Conservation (phyloP, 2,329 filamentous ascomycete species). For the Colletotrichum kahawae region DNA sequence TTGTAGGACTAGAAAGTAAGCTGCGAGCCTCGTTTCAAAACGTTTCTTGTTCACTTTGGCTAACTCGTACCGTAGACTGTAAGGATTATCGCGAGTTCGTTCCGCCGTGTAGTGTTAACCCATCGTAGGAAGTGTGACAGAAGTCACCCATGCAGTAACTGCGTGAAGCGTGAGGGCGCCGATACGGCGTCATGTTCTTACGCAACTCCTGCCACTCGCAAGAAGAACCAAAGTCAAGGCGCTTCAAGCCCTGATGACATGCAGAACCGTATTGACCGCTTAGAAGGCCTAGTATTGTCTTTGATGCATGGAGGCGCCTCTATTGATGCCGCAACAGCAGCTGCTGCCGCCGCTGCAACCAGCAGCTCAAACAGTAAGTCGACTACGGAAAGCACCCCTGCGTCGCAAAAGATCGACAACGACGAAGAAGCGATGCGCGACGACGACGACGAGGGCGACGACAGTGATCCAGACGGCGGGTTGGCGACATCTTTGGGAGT, state of each 20-base stretch:
- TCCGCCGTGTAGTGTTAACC: background rate
- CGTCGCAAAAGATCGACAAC: conserved; percentile 54
- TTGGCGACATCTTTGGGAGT: conserved; percentile 78
- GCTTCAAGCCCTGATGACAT: conserved; percentile 83
- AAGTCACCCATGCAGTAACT: conserved; percentile 90
- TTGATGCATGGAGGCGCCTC: conserved; percentile 86
- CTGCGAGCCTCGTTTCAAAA: conserved; percentile 16
- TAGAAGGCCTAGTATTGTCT: conserved; percentile 90
- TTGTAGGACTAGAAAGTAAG: conserved; percentile 89
- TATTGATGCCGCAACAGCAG: conserved; percentile 45
- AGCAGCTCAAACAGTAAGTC: conserved; percentile 29
- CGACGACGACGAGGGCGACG: conserved; percentile 57
- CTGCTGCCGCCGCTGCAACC: conserved; percentile 30
- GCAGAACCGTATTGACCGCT: conserved; percentile 96
- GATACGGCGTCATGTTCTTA: conserved; percentile 86
- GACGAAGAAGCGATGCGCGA: conserved; percentile 59
- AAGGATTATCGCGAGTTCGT: conserved; percentile 23
- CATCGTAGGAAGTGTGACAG: conserved; percentile 87
- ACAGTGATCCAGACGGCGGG: conserved; percentile 73
- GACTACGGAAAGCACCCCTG: conserved; percentile 46
- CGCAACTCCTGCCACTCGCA: conserved; percentile 72
- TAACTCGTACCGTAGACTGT: conserved; percentile 39
- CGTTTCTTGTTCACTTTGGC: conserved; percentile 19
- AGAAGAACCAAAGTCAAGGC: conserved; percentile 72
- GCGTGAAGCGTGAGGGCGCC: conserved; percentile 85